Percentiles rank a stretch among this genome's conserved stretches.
phyloP scores from a whole-genome alignment of 257 asterid species.

The Schizonepeta tenuifolia region DNA sequence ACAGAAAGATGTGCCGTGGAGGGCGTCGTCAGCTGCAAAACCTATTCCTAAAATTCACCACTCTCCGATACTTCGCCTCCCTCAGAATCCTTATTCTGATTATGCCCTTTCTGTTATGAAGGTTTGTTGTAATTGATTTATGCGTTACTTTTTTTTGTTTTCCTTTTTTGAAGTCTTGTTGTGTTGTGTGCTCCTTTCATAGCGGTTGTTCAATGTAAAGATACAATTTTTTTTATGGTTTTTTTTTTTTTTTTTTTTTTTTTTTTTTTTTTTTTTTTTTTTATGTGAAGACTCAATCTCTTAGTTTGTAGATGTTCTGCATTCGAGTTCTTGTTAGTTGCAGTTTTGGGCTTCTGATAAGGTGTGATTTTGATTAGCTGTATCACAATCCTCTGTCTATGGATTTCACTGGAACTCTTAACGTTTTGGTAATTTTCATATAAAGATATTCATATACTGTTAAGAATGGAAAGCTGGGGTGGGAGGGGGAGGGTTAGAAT shows the following conservation, averaged over 20 bases:
- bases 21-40: slow-evolving; percentile 65
- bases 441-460: background rate
- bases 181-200: background rate
- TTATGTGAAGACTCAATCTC: background rate
- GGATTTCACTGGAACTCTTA: no score
- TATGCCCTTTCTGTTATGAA: slow-evolving; percentile 78
- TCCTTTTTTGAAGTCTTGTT: slow-evolving; percentile 4
- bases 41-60: slow-evolving; percentile 88
- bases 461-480: background rate
- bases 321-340: slow-evolving; percentile 1
- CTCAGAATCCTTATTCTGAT: slow-evolving; percentile 63
- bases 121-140: slow-evolving; percentile 43
- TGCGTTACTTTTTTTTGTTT: slow-evolving; percentile 3
- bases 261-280: no score
- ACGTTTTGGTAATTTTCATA: background rate
- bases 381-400: background rate
- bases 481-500: background rate
- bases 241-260: no score
- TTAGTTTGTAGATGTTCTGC: background rate
- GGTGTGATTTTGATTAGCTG: background rate
- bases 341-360: background rate
- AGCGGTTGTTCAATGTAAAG: background rate
- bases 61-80: slow-evolving; percentile 78
- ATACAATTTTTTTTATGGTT: background rate
- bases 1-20: slow-evolving; percentile 81